These are phyloP conservation scores for Metahyphopichia silvanorum DNA, from an alignment of 805 yeast species.

Conservation along the genomic window DNA sequence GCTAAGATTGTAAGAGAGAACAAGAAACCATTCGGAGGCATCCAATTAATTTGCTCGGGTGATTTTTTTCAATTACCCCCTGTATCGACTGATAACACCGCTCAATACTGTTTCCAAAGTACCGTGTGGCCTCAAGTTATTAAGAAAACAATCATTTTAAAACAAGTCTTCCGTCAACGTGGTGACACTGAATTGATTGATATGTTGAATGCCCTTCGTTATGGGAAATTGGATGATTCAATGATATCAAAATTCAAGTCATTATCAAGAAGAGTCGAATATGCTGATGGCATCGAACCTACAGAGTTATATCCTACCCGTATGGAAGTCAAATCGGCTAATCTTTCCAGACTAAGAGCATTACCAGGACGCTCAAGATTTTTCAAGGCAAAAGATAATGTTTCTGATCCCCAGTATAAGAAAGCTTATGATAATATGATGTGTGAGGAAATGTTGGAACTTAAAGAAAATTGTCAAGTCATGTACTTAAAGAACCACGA, in stretches of 20 bases:
- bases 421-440: constrained; percentile 56
- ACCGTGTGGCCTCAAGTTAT: constrained; percentile 65
- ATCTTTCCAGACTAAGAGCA: constrained; percentile 35
- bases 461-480: constrained; percentile 89
- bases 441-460: constrained; percentile 60
- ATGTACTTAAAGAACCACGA: constrained; percentile 80
- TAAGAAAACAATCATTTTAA: constrained; percentile 62
- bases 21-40: constrained; percentile 83
- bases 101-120: constrained; percentile 72
- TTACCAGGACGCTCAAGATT: constrained; percentile 45
- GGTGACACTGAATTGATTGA: constrained; percentile 74
- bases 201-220: constrained; percentile 77
- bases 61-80: constrained; percentile 97
- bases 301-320: constrained; percentile 89
- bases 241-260: constrained; percentile 47
- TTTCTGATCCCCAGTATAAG: constrained; percentile 13
- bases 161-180: constrained; percentile 82
- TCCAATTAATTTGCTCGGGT: constrained; percentile 87
- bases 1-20: constrained; percentile 58
- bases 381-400: constrained; percentile 42
- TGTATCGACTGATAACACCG: constrained; percentile 45
- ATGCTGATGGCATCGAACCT: constrained; percentile 78
- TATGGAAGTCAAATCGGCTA: constrained; percentile 78
- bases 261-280: constrained; percentile 55
- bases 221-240: constrained; percentile 57